Base-by-base conservation (phyloP, 2,329 filamentous ascomycete species). In the Xylaria arbuscula region DNA sequence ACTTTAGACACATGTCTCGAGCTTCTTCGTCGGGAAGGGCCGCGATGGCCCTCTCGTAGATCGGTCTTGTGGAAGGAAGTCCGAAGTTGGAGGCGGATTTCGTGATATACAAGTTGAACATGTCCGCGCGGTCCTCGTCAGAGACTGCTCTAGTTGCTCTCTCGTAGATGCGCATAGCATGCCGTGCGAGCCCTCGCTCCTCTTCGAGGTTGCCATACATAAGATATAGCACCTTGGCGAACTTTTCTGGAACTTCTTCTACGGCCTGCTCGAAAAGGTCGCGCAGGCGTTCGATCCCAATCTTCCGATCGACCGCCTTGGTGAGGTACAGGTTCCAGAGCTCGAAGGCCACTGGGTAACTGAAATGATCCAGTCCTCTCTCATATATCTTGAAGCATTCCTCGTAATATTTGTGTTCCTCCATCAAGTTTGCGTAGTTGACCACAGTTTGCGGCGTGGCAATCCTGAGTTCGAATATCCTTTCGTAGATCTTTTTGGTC, bases 101-200 rank as follows among this genome's bases (percentile, higher is more conserved):
- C 67, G 95, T 98, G 78, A 99, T 98, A 84, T 99, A 99, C 79
- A 98, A 97, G 80, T 97, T 96, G 84, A 98, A 99, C 94, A 99
- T 98, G 76, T 97, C 94, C 68, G 94, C 91, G 61, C 94, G 88
- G 80, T 99, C 95, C 76, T 98, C 95, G 76, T 99, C 96, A 15
- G 93, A 91, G 3, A 99, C 97, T 13, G 95, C 94, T 38, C 96
- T 90, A 5, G 96, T 99, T 8, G 96, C 96, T 67, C 96, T 92
- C 82, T 99, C 97, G 81, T 99, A 99, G 74, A 99, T 99, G 68
- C 96, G 92, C 96, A 99, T 99, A 1, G 97, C 97, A 78, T 98
- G 95, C 58, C 97, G 89, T 11, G 96, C 95, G 17, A 99, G 88
- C 1, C 96, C 96, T 42, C 96, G 89, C 76, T 99, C 96, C 81